Evolutionary conservation across 768 basidiomycete genomes (phyloP).

Genomic region (Pisolithus marmoratus): DNA sequence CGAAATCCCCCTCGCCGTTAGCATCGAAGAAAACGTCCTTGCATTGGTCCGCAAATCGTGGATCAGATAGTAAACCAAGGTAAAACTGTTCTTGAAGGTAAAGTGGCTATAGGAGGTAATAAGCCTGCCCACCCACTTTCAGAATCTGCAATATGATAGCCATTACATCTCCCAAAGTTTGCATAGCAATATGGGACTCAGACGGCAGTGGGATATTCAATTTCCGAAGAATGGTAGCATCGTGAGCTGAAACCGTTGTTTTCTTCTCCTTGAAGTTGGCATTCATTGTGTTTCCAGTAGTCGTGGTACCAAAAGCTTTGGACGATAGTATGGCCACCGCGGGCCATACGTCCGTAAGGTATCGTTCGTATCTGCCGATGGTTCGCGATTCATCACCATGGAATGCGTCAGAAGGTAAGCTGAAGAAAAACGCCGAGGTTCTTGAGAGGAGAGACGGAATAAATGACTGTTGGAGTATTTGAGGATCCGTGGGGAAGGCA

Average conservation of each 20-base stretch:
- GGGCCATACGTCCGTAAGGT: constrained; percentile 10
- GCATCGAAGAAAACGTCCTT: not conserved
- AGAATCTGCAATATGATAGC: constrained; percentile 16
- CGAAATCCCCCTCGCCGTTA: too few species aligned
- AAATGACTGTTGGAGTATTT: constrained; percentile 13
- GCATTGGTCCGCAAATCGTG: not conserved
- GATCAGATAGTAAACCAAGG: constrained; percentile 4
- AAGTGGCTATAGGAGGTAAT: not conserved
- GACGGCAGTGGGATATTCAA: constrained; percentile 21
- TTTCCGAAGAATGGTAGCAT: constrained; percentile 21
- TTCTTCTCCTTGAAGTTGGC: not conserved
- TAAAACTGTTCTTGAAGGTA: constrained; percentile 6
- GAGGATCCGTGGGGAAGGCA: constrained; percentile 22
- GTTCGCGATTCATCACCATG: not conserved
- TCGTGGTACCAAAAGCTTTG: not conserved
- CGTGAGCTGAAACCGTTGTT: constrained; percentile 7
- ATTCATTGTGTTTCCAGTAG: not conserved
- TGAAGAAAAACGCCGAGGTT: constrained; percentile 17
- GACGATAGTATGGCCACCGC: constrained; percentile 6
- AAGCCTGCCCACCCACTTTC: constrained; percentile 10
- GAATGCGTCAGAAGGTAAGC: constrained; percentile 1
- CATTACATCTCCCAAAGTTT: constrained; percentile 11
- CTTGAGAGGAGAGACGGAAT: constrained; percentile 10
- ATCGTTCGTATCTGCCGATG: constrained; percentile 7
- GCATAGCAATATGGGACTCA: constrained; percentile 9